These are phyloP conservation scores for Lyophyllum semitale DNA, from an alignment of 768 basidiomycete species.

Conservation along the genomic window DNA sequence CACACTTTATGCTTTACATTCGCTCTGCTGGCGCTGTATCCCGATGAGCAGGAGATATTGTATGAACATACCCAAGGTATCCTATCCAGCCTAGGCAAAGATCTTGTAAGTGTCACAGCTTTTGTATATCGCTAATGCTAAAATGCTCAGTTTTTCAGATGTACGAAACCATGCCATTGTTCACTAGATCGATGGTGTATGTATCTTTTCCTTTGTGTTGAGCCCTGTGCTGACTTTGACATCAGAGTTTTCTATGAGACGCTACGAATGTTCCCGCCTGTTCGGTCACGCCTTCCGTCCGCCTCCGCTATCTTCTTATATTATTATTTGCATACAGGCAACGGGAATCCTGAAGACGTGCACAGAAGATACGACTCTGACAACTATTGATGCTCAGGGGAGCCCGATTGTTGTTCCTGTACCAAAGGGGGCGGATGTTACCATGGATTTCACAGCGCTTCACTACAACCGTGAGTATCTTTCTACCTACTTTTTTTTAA, in stretches of 20 bases:
- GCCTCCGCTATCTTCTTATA: not conserved
- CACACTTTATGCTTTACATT: constrained; percentile 40
- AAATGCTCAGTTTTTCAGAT: constrained; percentile 23
- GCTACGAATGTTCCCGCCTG: constrained; percentile 48
- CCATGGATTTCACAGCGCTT: constrained; percentile 38
- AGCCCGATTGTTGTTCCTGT: constrained; percentile 39
- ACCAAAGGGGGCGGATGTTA: constrained; percentile 41
- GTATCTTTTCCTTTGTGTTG: not conserved
- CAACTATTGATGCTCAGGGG: constrained; percentile 35
- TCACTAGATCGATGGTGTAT: constrained; percentile 42
- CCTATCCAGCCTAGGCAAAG: constrained; percentile 28
- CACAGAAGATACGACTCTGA: constrained; percentile 47
- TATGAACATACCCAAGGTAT: constrained; percentile 36
- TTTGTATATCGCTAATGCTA: not conserved
- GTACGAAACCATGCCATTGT: constrained; percentile 40
- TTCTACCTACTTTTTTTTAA: not conserved
- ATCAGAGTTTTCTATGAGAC: constrained; percentile 52
- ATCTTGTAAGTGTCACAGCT: constrained; percentile 26
- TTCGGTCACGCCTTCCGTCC: constrained; percentile 20
- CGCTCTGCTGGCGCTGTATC: constrained; percentile 42
- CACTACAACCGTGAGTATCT: constrained; percentile 51
- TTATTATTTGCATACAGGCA: constrained; percentile 28
- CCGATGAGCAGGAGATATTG: constrained; percentile 44
- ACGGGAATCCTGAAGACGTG: constrained; percentile 43
- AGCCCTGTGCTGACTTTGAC: not conserved